Percentiles rank a stretch among this genome's conserved stretches.
Conservation (phyloP, 2,329 filamentous ascomycete genomes). For the Colletotrichum siamense region DNA sequence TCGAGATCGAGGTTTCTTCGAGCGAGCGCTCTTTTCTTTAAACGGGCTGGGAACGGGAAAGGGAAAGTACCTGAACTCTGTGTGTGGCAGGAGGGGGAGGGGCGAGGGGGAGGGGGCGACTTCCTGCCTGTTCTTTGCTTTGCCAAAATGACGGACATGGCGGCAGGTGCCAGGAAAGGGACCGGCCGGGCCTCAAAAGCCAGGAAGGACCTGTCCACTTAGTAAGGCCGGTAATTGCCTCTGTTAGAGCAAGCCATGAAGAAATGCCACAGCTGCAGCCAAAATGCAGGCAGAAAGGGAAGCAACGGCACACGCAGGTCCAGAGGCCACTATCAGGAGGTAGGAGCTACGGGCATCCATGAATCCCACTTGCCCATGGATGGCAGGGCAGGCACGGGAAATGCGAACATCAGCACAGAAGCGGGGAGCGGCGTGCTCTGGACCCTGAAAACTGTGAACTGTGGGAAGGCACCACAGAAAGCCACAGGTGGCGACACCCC, state of each 20-base stretch:
- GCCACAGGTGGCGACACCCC: neutral
- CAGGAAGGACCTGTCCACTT: neutral
- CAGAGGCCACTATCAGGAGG: neutral
- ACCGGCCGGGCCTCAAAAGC: neutral
- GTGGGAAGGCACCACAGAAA: neutral
- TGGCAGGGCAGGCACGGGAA: neutral
- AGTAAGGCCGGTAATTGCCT: neutral
- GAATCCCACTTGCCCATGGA: neutral
- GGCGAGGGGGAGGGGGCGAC: neutral
- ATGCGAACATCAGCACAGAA: neutral
- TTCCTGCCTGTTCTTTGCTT: neutral
- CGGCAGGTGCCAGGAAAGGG: neutral
- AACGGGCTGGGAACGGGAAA: neutral
- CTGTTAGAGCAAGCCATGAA: neutral
- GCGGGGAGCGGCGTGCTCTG: neutral
- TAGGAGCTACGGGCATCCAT: neutral
- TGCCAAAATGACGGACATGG: neutral
- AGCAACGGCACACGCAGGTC: neutral
- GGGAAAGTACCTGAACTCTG: neutral
- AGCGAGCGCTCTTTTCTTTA: neutral
- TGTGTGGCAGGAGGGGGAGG: neutral
- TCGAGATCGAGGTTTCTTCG: constrained; percentile 13
- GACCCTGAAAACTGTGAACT: constrained; percentile 12
- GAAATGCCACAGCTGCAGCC: neutral
- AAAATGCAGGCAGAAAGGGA: neutral